These are phyloP conservation scores for Lyophyllum semitale DNA, from an alignment of 768 basidiomycete genomes.

Conservation along the genomic window DNA sequence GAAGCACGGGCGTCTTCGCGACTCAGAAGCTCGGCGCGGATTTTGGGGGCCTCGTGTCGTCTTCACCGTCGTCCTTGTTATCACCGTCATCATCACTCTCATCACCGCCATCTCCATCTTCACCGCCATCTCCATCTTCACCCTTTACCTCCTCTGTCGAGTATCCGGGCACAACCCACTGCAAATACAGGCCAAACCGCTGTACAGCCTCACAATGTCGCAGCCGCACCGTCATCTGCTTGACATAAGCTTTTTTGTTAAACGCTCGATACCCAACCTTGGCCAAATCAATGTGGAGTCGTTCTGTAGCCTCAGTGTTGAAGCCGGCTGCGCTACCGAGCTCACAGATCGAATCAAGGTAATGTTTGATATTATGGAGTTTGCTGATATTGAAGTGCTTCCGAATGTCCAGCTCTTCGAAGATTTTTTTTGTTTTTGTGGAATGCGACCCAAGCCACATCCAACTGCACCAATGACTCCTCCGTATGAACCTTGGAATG, in stretches of 20 bases:
- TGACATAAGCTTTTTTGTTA: slow-evolving; percentile 29
- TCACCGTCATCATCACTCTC: neutral
- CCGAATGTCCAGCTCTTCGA: slow-evolving; percentile 23
- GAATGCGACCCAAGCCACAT: slow-evolving; percentile 26
- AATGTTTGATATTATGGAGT: slow-evolving; percentile 33
- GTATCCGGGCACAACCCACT: neutral
- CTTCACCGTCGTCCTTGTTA: neutral
- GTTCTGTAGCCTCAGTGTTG: slow-evolving; percentile 36
- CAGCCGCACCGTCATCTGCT: slow-evolving; percentile 43
- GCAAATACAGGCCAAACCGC: neutral
- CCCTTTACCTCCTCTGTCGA: too few relatives aligned
- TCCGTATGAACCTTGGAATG: slow-evolving; percentile 29
- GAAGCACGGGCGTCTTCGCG: neutral
- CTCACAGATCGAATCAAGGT: slow-evolving; percentile 25
- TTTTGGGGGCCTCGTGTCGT: neutral
- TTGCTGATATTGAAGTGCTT: slow-evolving; percentile 41
- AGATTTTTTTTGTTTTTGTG: slow-evolving; percentile 34
- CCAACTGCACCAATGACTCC: slow-evolving; percentile 24
- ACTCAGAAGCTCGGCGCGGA: neutral
- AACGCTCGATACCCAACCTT: slow-evolving; percentile 33
- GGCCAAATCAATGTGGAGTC: slow-evolving; percentile 20
- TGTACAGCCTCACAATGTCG: neutral
- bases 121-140: neutral
- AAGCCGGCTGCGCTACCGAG: slow-evolving; percentile 29
- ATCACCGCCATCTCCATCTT: neutral